These are phyloP conservation scores for Houttuynia cordata DNA, from an alignment of 164 flowering plant genomes.

Conservation along the genomic window DNA sequence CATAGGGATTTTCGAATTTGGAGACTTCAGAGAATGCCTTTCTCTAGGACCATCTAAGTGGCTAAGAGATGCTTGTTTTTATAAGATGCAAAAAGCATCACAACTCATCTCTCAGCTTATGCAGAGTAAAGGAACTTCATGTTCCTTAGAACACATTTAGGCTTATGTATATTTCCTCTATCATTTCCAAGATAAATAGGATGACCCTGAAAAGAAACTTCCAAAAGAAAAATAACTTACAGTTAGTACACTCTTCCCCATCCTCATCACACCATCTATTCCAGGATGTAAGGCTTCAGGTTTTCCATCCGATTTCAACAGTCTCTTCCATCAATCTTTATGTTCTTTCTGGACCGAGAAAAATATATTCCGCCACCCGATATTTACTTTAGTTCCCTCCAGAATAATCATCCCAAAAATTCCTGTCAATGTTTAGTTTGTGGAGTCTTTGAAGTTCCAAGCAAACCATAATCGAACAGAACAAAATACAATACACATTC, in stretches of 20 bases:
- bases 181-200: not conserved
- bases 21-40: not conserved
- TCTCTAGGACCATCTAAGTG: no score
- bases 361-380: conserved; percentile 61
- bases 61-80: no score
- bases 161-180: not conserved
- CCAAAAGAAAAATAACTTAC: not conserved
- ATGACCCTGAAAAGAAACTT: not conserved
- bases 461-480: not conserved
- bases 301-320: conserved; percentile 64
- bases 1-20: not conserved
- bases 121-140: not conserved
- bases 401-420: not conserved
- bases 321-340: conserved; percentile 80
- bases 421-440: not conserved
- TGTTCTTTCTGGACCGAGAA: conserved; percentile 63
- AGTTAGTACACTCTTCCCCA: conserved; percentile 32
- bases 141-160: not conserved
- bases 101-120: not conserved
- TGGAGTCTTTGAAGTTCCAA: not conserved
- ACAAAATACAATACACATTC: not conserved
- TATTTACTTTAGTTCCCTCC: conserved; percentile 58
- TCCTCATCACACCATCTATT: conserved; percentile 94
- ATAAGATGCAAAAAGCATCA: no score
- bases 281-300: conserved; percentile 86